Conservation (phyloP, 2,329 filamentous ascomycete species). For the Huntiella moniliformis region DNA sequence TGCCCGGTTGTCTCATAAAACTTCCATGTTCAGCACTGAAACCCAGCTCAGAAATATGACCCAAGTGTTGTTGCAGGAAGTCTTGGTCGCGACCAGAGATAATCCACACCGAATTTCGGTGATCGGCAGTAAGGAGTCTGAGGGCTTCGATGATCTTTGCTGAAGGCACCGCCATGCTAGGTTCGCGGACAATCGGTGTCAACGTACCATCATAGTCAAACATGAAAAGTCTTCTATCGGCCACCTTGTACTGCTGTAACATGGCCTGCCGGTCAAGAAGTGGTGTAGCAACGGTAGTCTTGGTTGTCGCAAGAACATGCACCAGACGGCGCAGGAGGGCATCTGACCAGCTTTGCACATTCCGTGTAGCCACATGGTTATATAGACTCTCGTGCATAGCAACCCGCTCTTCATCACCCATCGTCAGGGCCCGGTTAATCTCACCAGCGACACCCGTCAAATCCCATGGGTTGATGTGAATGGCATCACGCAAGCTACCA, state of each 20-base stretch:
- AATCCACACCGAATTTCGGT: constrained; percentile 86
- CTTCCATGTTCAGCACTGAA: constrained; percentile 94
- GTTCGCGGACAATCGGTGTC: constrained; percentile 86
- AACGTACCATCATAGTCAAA: constrained; percentile 97
- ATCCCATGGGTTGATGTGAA: constrained; percentile 96
- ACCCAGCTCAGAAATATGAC: constrained; percentile 76
- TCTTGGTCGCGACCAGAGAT: constrained; percentile 88
- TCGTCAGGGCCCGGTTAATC: constrained; percentile 64
- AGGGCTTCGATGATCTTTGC: constrained; percentile 65
- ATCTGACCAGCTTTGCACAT: constrained; percentile 70
- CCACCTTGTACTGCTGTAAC: constrained; percentile 52
- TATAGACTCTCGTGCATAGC: constrained; percentile 60
- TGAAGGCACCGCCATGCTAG: constrained; percentile 72
- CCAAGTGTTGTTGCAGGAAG: constrained; percentile 78
- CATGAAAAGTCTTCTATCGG: constrained; percentile 78
- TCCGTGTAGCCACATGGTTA: constrained; percentile 67
- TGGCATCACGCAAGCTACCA: constrained; percentile 64
- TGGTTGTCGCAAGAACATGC: constrained; percentile 59
- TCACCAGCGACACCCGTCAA: constrained; percentile 64
- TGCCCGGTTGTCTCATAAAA: constrained; percentile 69
- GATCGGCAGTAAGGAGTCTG: constrained; percentile 59
- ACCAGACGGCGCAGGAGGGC: constrained; percentile 63
- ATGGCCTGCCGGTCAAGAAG: constrained; percentile 58
- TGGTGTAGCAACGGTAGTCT: constrained; percentile 59
- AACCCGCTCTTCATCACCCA: constrained; percentile 46